Evolutionary conservation across 345 rosid genomes (phyloP).

Genomic region (Eucalyptus tenuipes): DNA sequence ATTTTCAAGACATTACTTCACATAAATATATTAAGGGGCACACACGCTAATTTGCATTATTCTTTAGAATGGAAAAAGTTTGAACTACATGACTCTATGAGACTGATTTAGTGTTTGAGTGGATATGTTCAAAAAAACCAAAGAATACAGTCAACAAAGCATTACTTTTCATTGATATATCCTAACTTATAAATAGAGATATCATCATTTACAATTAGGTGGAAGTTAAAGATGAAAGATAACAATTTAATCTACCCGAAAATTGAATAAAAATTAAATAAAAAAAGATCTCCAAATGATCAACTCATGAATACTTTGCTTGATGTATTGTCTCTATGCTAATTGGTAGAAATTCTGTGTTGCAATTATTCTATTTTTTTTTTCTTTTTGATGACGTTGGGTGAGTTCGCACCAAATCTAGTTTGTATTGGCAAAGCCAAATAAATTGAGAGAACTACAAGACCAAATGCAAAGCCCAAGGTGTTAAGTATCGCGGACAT

Average conservation of each 20-base stretch:
- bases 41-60: neutral
- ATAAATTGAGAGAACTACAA: neutral
- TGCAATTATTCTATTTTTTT: neutral
- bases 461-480: neutral
- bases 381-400: neutral
- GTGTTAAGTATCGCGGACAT: neutral
- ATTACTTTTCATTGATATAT: too few species aligned
- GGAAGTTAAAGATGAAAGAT: too few species aligned
- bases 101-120: neutral
- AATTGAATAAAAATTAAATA: too few species aligned
- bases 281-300: too few species aligned
- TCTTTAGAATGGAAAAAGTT: neutral
- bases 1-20: neutral
- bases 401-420: neutral
- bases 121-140: neutral
- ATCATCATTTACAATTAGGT: too few species aligned
- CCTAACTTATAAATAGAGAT: too few species aligned
- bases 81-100: neutral
- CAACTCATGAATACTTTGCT: too few species aligned
- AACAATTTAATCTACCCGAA: too few species aligned
- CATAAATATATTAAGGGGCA: neutral
- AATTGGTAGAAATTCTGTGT: too few species aligned
- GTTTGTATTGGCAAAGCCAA: accelerated
- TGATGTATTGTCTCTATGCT: too few species aligned
- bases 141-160: too few species aligned